Conservation (phyloP, 345 rosid genomes). For the Noccaea bulbosa region DNA sequence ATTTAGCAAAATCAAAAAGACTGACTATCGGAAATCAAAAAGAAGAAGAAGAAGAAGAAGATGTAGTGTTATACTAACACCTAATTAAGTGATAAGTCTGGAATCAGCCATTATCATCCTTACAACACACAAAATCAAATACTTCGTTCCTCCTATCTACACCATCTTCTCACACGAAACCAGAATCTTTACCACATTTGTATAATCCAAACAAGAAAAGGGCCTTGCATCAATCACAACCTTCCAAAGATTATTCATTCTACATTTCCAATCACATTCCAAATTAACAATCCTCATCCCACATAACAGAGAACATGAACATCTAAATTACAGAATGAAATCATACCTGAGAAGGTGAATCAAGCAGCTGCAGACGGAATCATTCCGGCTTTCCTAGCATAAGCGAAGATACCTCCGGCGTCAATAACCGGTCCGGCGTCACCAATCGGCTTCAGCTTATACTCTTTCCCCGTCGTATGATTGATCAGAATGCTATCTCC, state of each 20-base stretch:
- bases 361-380: conserved; percentile 53
- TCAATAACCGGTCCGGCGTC: conserved; percentile 88
- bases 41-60: neutral
- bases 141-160: neutral
- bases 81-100: neutral
- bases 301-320: neutral
- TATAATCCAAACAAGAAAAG: neutral
- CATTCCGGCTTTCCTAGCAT: conserved; percentile 85
- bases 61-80: conserved; percentile 19
- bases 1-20: neutral
- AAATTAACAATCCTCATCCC: neutral
- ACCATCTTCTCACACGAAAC: neutral
- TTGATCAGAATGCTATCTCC: conserved; percentile 67
- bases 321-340: neutral
- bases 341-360: conserved; percentile 19
- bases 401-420: conserved; percentile 87
- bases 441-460: conserved; percentile 80
- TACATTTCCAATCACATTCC: neutral
- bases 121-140: neutral
- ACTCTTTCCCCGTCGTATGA: conserved; percentile 85
- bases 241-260: neutral
- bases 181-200: neutral
- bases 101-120: neutral
- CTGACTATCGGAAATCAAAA: neutral
- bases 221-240: neutral